phyloP scores from a whole-genome alignment of 2,329 filamentous ascomycete species.

The Salinomyces thailandicus region DNA sequence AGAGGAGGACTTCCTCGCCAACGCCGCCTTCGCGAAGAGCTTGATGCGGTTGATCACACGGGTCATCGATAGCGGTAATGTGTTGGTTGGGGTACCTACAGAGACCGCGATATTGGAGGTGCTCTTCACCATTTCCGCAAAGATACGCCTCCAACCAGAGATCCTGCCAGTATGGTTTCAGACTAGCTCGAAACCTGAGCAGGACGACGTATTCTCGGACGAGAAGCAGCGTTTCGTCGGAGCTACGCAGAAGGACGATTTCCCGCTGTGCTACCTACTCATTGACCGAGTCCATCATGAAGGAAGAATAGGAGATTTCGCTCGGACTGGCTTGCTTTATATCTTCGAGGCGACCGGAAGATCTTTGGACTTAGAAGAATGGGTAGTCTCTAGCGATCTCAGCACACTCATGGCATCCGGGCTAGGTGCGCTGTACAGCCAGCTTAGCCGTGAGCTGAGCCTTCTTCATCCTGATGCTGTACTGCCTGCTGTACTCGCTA shows the following conservation, averaged over 20 bases:
- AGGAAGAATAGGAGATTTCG: constrained; percentile 90
- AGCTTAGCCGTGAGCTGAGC: constrained; percentile 65
- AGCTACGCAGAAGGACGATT: constrained; percentile 77
- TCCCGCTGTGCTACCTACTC: constrained; percentile 88
- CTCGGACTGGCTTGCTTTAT: constrained; percentile 84
- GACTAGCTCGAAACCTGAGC: constrained; percentile 27
- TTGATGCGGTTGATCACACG: constrained; percentile 76
- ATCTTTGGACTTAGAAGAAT: constrained; percentile 74
- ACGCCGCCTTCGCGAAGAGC: constrained; percentile 71
- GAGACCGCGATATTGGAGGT: constrained; percentile 86
- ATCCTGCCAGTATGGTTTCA: constrained; percentile 91
- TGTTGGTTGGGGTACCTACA: constrained; percentile 65
- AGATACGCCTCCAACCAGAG: constrained; percentile 79
- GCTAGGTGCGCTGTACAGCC: constrained; percentile 65
- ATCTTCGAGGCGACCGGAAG: constrained; percentile 87
- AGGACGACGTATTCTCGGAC: constrained; percentile 31
- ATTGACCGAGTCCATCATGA: constrained; percentile 97
- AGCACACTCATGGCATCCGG: constrained; percentile 96
- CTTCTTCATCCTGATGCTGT: constrained; percentile 65
- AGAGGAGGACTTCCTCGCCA: constrained; percentile 88
- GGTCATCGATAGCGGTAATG: constrained; percentile 63
- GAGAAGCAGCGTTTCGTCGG: constrained; percentile 65
- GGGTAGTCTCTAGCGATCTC: constrained; percentile 94
- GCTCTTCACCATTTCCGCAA: constrained; percentile 90
- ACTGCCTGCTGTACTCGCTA: constrained; percentile 69